Percentiles rank a stretch among this genome's conserved stretches.
Conservation (phyloP, 1,284 basidiomycete species). For the Trametes sp. region DNA sequence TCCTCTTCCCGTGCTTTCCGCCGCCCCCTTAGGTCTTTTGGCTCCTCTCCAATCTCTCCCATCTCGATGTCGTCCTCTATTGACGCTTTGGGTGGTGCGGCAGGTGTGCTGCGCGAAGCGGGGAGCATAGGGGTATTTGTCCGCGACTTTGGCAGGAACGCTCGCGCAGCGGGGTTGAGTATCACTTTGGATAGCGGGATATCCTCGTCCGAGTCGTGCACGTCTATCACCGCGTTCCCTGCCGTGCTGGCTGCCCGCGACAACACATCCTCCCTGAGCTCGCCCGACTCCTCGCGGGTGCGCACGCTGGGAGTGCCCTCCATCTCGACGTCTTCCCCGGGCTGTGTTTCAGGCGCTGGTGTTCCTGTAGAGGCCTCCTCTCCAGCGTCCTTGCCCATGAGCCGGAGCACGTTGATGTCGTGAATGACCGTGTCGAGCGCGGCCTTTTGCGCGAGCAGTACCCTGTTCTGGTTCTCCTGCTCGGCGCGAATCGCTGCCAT, state of each 20-base stretch:
- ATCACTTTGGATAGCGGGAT: slow-evolving; percentile 41
- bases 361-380: slow-evolving; percentile 46
- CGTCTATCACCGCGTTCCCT: slow-evolving; percentile 45
- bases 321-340: slow-evolving; percentile 49
- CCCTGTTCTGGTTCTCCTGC: slow-evolving; percentile 73
- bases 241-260: slow-evolving; percentile 21
- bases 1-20: slow-evolving; percentile 67
- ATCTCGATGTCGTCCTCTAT: slow-evolving; percentile 80
- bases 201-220: slow-evolving; percentile 44
- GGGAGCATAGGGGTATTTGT: slow-evolving; percentile 35
- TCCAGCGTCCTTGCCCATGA: slow-evolving; percentile 65
- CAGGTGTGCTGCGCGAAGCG: slow-evolving; percentile 37
- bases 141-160: slow-evolving; percentile 45
- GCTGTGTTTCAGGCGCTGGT: slow-evolving; percentile 55
- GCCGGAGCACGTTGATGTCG: slow-evolving; percentile 65
- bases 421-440: slow-evolving; percentile 70
- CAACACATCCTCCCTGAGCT: slow-evolving; percentile 45
- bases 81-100: slow-evolving; percentile 35
- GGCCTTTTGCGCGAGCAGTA: slow-evolving; percentile 70
- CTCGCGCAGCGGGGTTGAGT: slow-evolving; percentile 45
- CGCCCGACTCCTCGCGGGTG: slow-evolving; percentile 44
- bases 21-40: slow-evolving; percentile 55
- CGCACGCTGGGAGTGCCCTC: slow-evolving; percentile 38
- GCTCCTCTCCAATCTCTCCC: slow-evolving; percentile 83
- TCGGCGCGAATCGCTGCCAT: slow-evolving; percentile 76